Percentiles rank a stretch among this genome's conserved stretches.
Conservation (phyloP, 2,329 filamentous ascomycete species). For the Aureobasidium uvarum region DNA sequence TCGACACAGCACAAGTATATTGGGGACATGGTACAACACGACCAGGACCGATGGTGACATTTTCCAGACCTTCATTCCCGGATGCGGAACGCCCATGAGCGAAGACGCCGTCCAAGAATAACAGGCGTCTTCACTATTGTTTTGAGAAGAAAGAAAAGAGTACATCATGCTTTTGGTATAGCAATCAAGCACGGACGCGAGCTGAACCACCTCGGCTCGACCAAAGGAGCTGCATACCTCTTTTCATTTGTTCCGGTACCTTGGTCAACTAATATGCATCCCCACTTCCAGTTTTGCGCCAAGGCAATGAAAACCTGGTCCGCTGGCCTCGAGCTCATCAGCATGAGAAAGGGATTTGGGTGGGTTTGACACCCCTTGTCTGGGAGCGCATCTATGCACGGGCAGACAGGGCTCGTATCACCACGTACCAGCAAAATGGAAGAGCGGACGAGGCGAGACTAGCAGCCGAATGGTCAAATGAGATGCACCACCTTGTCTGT, state of each 20-base stretch:
- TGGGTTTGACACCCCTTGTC: conserved; percentile 20
- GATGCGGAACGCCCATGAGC: not conserved
- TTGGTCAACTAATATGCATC: conserved; percentile 22
- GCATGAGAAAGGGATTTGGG: conserved; percentile 16
- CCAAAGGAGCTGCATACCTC: conserved; percentile 23
- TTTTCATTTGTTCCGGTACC: conserved; percentile 17
- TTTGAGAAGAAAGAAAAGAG: not conserved
- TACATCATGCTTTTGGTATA: conserved; percentile 8
- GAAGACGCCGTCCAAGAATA: not conserved
- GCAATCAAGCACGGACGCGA: conserved; percentile 17
- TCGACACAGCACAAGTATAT: conserved; percentile 21
- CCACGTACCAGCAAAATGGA: conserved; percentile 16
- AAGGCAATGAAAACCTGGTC: conserved; percentile 23
- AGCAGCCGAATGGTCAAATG: conserved; percentile 22
- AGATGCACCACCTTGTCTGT: conserved; percentile 5
- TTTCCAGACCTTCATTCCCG: not conserved
- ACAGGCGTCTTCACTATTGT: not conserved
- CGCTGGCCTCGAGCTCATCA: conserved; percentile 18
- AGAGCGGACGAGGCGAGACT: conserved; percentile 16
- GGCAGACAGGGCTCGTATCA: conserved; percentile 21
- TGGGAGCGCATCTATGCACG: conserved; percentile 20
- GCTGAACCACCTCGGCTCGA: conserved; percentile 23
- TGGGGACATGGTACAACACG: conserved; percentile 22
- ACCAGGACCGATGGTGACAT: conserved; percentile 15
- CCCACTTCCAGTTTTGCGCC: conserved; percentile 20